A percentile compares a stretch with the other conserved stretches of the same genome.
phyloP scores from a whole-genome alignment of 2,329 filamentous ascomycete species.

The Cercospora sesami region DNA sequence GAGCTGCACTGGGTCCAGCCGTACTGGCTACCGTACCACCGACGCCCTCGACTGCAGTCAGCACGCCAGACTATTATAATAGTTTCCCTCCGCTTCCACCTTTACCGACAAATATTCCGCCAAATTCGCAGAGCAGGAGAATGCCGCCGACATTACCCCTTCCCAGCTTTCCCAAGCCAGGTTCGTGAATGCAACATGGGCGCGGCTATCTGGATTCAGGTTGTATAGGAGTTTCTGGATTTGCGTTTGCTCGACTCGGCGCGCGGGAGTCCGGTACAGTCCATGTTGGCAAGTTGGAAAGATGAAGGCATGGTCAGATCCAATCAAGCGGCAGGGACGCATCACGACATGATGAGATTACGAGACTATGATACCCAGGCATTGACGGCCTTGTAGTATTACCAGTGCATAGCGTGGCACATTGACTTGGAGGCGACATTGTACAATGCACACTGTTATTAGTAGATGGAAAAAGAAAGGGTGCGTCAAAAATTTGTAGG shows the following conservation, averaged over 20 bases:
- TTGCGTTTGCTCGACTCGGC: not conserved
- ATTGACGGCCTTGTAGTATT: not conserved
- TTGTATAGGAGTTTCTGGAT: not conserved
- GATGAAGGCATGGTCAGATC: not conserved
- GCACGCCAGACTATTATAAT: slow-evolving; percentile 25
- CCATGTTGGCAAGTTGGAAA: not conserved
- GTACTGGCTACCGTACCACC: slow-evolving; percentile 75
- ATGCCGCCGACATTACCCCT: slow-evolving; percentile 17
- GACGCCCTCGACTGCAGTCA: slow-evolving; percentile 20
- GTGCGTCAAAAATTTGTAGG: not conserved
- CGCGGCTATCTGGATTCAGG: not conserved
- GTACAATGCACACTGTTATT: not conserved
- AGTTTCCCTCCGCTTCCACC: slow-evolving; percentile 17
- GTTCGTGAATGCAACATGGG: not conserved
- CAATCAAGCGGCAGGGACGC: slow-evolving; percentile 5
- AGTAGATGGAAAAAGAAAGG: not conserved
- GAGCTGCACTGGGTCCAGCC: slow-evolving; percentile 83
- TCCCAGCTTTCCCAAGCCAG: slow-evolving; percentile 17
- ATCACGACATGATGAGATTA: slow-evolving; percentile 10
- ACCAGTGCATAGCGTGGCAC: not conserved
- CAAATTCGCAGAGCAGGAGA: slow-evolving; percentile 3
- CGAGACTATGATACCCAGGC: slow-evolving; percentile 3
- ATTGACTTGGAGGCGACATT: not conserved
- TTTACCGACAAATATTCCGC: slow-evolving; percentile 4
- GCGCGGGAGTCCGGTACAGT: not conserved